Conservation (phyloP, 192 early-diverging fungal genomes). For the Backusella psychrophila region DNA sequence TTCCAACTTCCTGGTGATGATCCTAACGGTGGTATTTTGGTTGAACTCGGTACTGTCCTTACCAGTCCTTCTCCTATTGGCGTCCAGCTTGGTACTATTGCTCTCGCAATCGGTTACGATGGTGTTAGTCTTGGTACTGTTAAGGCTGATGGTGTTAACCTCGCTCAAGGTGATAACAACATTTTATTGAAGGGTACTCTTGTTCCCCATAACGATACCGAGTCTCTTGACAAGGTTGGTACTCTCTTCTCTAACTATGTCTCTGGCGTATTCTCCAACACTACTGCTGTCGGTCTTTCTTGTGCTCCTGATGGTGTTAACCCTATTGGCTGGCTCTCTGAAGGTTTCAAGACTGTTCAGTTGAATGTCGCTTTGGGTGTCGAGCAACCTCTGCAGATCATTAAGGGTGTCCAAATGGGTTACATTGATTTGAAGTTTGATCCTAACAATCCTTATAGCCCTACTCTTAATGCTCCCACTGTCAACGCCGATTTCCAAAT, state of each 20-base stretch:
- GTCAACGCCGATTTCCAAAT: conserved; percentile 52
- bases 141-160: conserved; percentile 36
- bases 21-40: conserved; percentile 53
- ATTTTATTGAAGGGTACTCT: conserved; percentile 54
- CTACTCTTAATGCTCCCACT: conserved; percentile 40
- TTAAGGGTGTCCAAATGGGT: conserved; percentile 50
- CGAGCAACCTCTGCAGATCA: conserved; percentile 45
- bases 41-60: conserved; percentile 51
- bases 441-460: conserved; percentile 44
- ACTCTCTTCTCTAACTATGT: conserved; percentile 55
- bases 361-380: conserved; percentile 50
- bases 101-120: conserved; percentile 47
- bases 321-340: conserved; percentile 45
- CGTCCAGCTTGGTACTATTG: conserved; percentile 54
- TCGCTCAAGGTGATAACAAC: conserved; percentile 38
- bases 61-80: conserved; percentile 54
- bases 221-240: conserved; percentile 43
- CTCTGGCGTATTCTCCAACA: conserved; percentile 43
- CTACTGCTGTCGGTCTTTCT: conserved; percentile 48
- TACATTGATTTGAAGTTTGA: conserved; percentile 54
- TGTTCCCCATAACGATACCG: conserved; percentile 46
- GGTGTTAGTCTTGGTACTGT: conserved; percentile 48
- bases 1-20: conserved; percentile 55
- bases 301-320: conserved; percentile 50
- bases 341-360: conserved; percentile 48